Base-by-base conservation (phyloP, 768 basidiomycete genomes). In the Amanita thiersii region DNA sequence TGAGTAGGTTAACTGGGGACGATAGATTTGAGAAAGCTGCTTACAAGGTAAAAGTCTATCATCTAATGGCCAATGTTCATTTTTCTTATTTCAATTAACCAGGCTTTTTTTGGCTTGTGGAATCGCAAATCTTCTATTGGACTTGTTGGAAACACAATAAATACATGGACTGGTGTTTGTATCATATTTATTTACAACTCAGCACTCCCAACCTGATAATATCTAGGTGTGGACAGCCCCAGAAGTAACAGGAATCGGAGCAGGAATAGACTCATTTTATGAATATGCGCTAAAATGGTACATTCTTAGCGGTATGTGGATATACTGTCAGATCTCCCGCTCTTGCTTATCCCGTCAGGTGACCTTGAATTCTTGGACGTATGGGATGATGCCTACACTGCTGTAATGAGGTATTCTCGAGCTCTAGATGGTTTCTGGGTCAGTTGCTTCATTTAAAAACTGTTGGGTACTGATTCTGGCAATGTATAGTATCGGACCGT, bases 281-380 rank as follows among this genome's bases (percentile, higher is more conserved):
- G 96, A 99, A 56, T 93, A 93, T 59, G 86, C 90, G 8, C 60
- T 92, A 32, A 93, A 93, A 54, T 90, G 89, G 79, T 91, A 92
- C 56, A 80, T 94, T 29, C 54, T 91, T 54, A 89, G 86, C 52
- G 83, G 84, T 83, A 49, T 25, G 56, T 56, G 29, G 12, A 35
- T 35, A 24, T 21, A 8, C 10, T 6, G 25, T 4, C 28, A 20
- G 4, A 11, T 23, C 21, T 15, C 28, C 12, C 5, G 42, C 35
- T 35, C n/a, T 15, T 26, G 35, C 26, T 44, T 5, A 39, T 17
- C 18, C 10, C 41, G n/a, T 34, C 52, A 79, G 88, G 85, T 17
- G 89, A 93, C 46, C 65, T 77, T 15, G 78, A 82, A 52, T 91
- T 86, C 53, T 64, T 85, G 41, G 83, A 89, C 49, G 82, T 90